Base-by-base conservation (phyloP, 1,284 basidiomycete species). In the Ustilago vetiveriae region DNA sequence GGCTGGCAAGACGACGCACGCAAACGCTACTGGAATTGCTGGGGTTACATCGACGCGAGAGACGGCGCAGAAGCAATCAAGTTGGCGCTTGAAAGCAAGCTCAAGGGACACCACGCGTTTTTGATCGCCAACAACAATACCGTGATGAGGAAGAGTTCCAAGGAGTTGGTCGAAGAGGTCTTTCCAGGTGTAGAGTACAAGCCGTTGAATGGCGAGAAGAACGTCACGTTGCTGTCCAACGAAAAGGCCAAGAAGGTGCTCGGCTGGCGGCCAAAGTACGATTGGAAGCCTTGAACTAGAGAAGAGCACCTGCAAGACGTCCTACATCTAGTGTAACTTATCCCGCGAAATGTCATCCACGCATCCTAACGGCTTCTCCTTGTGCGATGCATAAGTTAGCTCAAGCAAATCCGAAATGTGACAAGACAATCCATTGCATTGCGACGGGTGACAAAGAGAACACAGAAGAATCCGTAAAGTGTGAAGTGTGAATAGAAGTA, bases 91-190 rank as follows among this genome's bases (percentile, higher is more conserved):
- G 75, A 82, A 32, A 73, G 68, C 1, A 39, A 65, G 13, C 60
- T 81, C 35, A 83, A 72, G 26, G 83, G 83, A 6, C 74, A 82
- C n/a, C 81, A 84, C 36, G 75, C 79, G 8, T 83, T 82, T 72
- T 77, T 83, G 48, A 80, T 84, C 44, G 82, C 82, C 17, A 83
- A 83, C 74, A 80, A 78, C 56, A 83, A 83, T 51, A 83, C 77
- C 14, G 70, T 76, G 19, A 83, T 81, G 77, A 66, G 71, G 16
- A 72, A 41, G 26, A 64, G 80, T 0, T 81, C 73, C 6, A 76
- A 72, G 8, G 81, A 84, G 23, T 68, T 85, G 49, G 77, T 82
- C 48, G 68, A 83, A 65, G 57, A 78, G 44, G 65, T 82, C 40
- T 82, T 84, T 75, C 76, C 82, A 1, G 58, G 75, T 29, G 75